These are phyloP conservation scores for Conoideocrella luteorostrata DNA, from an alignment of 2,329 filamentous ascomycete species.

Conservation along the genomic window DNA sequence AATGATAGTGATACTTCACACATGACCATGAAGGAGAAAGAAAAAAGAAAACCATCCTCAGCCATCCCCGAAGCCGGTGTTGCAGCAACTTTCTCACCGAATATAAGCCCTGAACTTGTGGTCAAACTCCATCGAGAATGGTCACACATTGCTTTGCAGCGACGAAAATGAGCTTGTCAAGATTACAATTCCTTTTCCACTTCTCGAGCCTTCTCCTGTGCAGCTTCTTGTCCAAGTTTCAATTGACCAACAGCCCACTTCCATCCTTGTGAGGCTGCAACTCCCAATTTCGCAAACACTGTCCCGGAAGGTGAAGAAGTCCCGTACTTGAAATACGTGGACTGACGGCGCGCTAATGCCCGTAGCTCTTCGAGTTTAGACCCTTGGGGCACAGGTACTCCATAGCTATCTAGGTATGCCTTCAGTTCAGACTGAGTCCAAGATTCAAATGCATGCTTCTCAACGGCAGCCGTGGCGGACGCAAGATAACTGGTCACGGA, in stretches of 20 bases:
- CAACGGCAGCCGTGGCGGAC: conserved; percentile 57
- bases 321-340: conserved; percentile 72
- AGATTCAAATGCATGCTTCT: conserved; percentile 61
- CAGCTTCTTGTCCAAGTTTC: conserved; percentile 39
- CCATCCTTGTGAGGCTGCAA: conserved; percentile 39
- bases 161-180: too few species aligned
- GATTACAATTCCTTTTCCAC: conserved; percentile 16
- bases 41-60: too few species aligned
- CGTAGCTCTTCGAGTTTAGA: conserved; percentile 63
- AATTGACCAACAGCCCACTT: conserved; percentile 48
- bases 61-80: too few species aligned
- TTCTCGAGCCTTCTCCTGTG: conserved; percentile 40
- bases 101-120: too few species aligned
- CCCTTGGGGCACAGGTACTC: conserved; percentile 60
- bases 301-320: conserved; percentile 60
- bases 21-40: too few species aligned
- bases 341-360: conserved; percentile 64
- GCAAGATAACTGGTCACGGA: conserved; percentile 66
- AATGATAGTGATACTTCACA: too few species aligned
- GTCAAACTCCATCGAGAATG: too few species aligned
- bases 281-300: conserved; percentile 56
- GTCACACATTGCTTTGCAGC: too few species aligned
- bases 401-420: conserved; percentile 73
- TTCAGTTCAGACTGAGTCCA: conserved; percentile 73
- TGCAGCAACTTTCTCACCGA: too few species aligned